Conservation (phyloP, 2,329 filamentous ascomycete species). For the Colletotrichum sp. region DNA sequence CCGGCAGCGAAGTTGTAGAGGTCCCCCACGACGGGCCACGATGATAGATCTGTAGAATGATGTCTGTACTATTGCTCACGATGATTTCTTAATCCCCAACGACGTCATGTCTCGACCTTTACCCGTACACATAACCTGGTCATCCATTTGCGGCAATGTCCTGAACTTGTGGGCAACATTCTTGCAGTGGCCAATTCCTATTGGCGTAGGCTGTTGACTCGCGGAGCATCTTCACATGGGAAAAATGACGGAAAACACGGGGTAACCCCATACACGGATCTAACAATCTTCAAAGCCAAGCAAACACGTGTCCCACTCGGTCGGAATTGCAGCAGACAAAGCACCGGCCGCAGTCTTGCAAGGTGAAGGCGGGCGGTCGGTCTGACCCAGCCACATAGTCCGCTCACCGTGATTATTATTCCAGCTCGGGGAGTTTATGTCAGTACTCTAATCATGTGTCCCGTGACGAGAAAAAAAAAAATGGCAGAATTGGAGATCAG, state of each 20-base stretch:
- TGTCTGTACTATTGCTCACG: neutral
- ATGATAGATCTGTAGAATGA: neutral
- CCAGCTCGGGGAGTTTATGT: neutral
- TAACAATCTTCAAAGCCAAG: neutral
- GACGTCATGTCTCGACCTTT: neutral
- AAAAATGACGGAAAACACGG: neutral
- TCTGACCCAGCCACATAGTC: neutral
- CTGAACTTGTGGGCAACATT: neutral
- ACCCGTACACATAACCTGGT: neutral
- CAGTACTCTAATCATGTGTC: neutral
- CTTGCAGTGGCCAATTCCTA: neutral
- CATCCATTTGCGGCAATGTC: neutral
- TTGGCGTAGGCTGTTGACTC: slow-evolving; percentile 12
- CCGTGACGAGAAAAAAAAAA: neutral
- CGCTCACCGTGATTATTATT: neutral
- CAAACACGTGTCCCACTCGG: slow-evolving; percentile 3
- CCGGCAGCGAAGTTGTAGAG: slow-evolving; percentile 64
- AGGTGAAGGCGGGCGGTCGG: neutral
- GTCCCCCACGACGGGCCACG: neutral
- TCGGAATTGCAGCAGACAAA: neutral
- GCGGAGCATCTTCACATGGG: slow-evolving; percentile 16
- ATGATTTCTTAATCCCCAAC: neutral
- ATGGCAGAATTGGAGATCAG: slow-evolving; percentile 1
- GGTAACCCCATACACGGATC: neutral
- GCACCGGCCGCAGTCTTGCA: neutral